Base-by-base conservation (phyloP, 2,329 filamentous ascomycete genomes). In the Parastagonospora avenae region DNA sequence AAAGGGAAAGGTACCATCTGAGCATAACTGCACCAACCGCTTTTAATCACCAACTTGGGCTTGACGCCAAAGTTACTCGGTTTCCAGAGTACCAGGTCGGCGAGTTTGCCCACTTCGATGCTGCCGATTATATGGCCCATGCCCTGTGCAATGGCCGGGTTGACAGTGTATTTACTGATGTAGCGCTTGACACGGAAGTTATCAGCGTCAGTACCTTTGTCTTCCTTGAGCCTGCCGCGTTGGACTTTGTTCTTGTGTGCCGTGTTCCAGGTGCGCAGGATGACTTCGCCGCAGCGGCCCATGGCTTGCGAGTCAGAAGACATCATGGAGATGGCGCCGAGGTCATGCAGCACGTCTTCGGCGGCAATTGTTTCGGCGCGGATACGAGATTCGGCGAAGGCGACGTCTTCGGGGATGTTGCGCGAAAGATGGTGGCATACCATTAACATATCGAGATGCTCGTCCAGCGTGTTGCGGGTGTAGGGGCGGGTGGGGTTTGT, bases 391-490 rank as follows among this genome's bases (percentile, higher is more conserved):
- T 97, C 93, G 41, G 93, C 93, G 67, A 97, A 97, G 1, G 92
- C 92, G 11, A 97, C 89, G 71, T 97, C 93, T 77, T 97, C 93
- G 50, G 92, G 91, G 52, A 97, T 97, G 74, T 96, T 87, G 74
- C 90, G 91, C 45, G 87, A 92, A 8, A 97, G 80, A 69, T 97
- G 93, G 74, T 97, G 93, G 79, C 93, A 97, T 32, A 96, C 91
- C 93, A 97, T 97, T 40, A 97, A 79, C 93, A 97, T 97, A 77
- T 97, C 93, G 11, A 97, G 84, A 76, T 97, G 93, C 75, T 97
- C 93, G 68, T 97, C 93, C 0, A 97, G 83, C 0, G 93, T 97
- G 78, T 97, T 97, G 59, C 82, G 81, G 1, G 93, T 97, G 74
- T 87, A 97, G 0, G 93, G 93, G 2, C 92, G 82, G 1, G 93